Conservation (phyloP, 2,329 filamentous ascomycete genomes). For the Magnaporthiopsis incrustans region DNA sequence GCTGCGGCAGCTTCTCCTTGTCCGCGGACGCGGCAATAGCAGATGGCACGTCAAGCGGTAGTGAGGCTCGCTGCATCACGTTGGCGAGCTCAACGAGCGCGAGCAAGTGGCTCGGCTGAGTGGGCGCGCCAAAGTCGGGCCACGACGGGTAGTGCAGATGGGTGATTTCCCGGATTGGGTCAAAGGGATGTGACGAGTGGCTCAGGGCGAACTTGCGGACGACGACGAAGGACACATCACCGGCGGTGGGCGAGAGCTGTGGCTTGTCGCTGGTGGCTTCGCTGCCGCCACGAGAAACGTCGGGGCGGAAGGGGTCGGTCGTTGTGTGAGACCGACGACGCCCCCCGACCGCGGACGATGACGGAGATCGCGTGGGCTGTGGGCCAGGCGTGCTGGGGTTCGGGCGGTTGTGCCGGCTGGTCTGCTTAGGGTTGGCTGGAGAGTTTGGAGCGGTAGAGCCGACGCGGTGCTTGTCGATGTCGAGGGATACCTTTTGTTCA, state of each 20-base stretch:
- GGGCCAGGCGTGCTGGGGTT: constrained; percentile 11
- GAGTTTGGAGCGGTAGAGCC: constrained; percentile 24
- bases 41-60: constrained; percentile 24
- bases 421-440: background rate
- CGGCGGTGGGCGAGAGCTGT: background rate
- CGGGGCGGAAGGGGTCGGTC: background rate
- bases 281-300: background rate
- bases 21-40: constrained; percentile 16
- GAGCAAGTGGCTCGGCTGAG: constrained; percentile 78
- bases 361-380: constrained; percentile 18
- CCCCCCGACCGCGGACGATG: constrained; percentile 11
- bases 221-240: constrained; percentile 41
- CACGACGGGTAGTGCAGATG: constrained; percentile 93
- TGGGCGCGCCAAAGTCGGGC: constrained; percentile 93
- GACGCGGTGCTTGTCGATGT: constrained; percentile 49
- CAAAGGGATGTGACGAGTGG: constrained; percentile 70
- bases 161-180: constrained; percentile 82
- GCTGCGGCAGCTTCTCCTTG: constrained; percentile 4
- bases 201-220: constrained; percentile 82
- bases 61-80: constrained; percentile 55
- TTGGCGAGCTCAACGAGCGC: constrained; percentile 85
- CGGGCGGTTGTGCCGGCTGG: constrained; percentile 2
- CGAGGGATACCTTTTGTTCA: constrained; percentile 73
- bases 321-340: constrained; percentile 4
- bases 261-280: background rate